A percentile compares a stretch with the other conserved stretches of the same genome.
phyloP scores from a whole-genome alignment of 1,284 basidiomycete species.

The Ceratobasidium sp. region DNA sequence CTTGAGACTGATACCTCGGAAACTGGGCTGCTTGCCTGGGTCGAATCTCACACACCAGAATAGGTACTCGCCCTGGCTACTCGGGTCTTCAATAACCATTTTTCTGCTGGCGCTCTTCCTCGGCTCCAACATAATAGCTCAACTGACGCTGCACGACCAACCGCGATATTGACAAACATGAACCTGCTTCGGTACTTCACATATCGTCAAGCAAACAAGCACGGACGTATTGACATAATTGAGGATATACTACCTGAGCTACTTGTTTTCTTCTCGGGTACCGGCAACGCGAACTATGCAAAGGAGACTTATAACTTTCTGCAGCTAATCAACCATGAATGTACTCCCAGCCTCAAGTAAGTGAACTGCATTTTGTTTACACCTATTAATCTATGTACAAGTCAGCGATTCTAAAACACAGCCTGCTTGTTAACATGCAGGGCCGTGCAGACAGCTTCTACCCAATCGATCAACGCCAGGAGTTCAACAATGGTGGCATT shows the following conservation, averaged over 20 bases:
- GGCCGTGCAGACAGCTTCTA: constrained; percentile 5
- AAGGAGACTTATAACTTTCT: background rate
- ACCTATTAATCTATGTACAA: background rate
- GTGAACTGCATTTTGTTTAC: background rate
- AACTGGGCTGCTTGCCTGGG: background rate
- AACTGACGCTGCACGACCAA: background rate
- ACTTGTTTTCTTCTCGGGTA: background rate
- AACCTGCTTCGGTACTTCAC: background rate
- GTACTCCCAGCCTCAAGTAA: background rate
- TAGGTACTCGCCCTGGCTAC: background rate
- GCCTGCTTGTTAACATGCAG: background rate
- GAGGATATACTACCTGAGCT: constrained; percentile 10
- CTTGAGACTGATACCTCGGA: background rate
- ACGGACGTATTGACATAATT: background rate
- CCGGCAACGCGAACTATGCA: constrained; percentile 10
- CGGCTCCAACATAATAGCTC: background rate
- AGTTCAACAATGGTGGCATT: background rate
- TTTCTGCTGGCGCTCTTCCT: background rate
- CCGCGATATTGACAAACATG: background rate
- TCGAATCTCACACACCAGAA: background rate
- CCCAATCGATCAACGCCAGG: background rate
- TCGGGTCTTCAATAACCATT: background rate
- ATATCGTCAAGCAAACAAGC: background rate
- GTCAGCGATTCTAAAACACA: background rate
- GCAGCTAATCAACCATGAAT: background rate